phyloP scores from a whole-genome alignment of 768 basidiomycete species.

The Russula ochroleuca region DNA sequence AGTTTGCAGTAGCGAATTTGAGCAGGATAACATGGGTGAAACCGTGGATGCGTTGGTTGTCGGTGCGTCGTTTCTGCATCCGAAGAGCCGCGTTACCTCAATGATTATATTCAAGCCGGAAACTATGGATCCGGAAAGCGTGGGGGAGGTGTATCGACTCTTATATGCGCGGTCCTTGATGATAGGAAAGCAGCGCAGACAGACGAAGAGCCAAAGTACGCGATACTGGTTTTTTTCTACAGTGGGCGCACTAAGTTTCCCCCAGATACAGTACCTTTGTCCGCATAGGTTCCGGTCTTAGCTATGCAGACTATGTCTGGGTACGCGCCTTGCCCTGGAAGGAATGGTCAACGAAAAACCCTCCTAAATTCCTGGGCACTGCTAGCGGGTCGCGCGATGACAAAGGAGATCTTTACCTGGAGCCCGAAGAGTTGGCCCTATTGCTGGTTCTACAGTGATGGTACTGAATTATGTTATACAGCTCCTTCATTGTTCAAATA shows the following conservation, averaged over 20 bases:
- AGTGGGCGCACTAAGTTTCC: slow-evolving; percentile 3
- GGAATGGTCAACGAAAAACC: slow-evolving; percentile 64
- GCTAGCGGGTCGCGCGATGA: slow-evolving; percentile 64
- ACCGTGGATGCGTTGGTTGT: slow-evolving; percentile 90
- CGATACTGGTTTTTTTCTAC: neutral
- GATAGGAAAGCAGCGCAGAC: slow-evolving; percentile 54
- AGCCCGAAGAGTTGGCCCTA: slow-evolving; percentile 72
- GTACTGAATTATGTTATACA: slow-evolving; percentile 33
- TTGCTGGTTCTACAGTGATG: neutral
- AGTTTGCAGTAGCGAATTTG: neutral
- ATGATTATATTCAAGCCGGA: slow-evolving; percentile 50
- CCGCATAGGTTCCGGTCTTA: slow-evolving; percentile 86
- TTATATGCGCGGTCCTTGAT: slow-evolving; percentile 86
- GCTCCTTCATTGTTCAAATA: slow-evolving; percentile 89
- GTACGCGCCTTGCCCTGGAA: slow-evolving; percentile 82
- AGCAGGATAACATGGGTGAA: slow-evolving; percentile 85
- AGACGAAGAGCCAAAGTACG: slow-evolving; percentile 63
- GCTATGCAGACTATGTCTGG: slow-evolving; percentile 83
- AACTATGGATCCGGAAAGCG: slow-evolving; percentile 86
- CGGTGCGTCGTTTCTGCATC: slow-evolving; percentile 45
- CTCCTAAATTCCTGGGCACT: slow-evolving; percentile 65
- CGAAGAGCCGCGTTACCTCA: neutral
- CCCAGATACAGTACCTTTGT: slow-evolving; percentile 81
- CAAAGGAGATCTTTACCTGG: slow-evolving; percentile 86
- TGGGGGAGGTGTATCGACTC: slow-evolving; percentile 82